Evolutionary conservation across 306 rosid species (phyloP).

Genomic region (Psophocarpus tetragonolobus): DNA sequence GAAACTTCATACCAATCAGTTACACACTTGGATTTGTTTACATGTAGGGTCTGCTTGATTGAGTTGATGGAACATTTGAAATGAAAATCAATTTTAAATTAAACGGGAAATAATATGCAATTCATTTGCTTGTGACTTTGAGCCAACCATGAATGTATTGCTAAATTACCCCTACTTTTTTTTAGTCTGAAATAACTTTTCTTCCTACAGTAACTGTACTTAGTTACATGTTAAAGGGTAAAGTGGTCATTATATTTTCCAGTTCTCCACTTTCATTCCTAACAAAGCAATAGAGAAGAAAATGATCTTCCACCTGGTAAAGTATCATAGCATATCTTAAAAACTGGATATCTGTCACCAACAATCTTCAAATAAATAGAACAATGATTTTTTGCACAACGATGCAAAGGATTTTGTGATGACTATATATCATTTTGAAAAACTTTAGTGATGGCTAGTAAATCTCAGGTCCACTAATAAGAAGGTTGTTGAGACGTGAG

Average conservation of each 20-base stretch:
- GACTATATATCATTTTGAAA: background rate
- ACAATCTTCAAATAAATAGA: background rate
- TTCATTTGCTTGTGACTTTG: background rate
- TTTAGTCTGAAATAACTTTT: background rate
- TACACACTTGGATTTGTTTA: background rate
- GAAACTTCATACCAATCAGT: background rate
- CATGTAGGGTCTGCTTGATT: background rate
- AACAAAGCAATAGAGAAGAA: background rate
- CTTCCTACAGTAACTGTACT: background rate
- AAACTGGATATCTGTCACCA: background rate
- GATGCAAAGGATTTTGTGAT: background rate
- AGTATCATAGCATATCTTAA: background rate
- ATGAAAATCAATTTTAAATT: background rate
- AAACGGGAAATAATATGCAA: background rate
- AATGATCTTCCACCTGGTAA: background rate
- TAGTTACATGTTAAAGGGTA: background rate
- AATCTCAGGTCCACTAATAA: background rate
- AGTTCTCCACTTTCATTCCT: background rate
- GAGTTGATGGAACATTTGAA: background rate
- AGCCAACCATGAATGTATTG: background rate
- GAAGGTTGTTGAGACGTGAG: conserved; percentile 6
- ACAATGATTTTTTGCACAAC: background rate
- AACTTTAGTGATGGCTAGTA: background rate
- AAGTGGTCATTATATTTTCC: conserved; percentile 7
- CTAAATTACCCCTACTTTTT: background rate